Evolutionary conservation across 202 grass and related monocot genomes (phyloP), one percentile per base, ranked within the genome.

Genomic region (Cymbopogon flexuosus): DNA sequence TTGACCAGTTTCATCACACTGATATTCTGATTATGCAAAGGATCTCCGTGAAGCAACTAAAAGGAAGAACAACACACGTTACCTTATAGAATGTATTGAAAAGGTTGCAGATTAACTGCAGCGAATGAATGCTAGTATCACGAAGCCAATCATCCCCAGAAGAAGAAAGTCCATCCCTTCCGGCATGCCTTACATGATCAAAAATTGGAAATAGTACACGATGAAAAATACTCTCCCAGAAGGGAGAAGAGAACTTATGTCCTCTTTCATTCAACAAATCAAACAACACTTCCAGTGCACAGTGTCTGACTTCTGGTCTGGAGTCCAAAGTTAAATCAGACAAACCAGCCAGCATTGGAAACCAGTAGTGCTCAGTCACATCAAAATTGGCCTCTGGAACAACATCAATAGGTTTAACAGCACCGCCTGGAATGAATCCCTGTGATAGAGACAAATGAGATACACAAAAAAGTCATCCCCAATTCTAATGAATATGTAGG

Each of bases 1-100:
- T 65, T 65, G 16, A 41, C 47, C 23, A 72, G 54, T 76, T 80
- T 76, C 63, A 73, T 41, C 10, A 35, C 13, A 27, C 8, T 72
- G 47, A 57, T 79, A 54, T 68, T 85, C 37, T 81, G 8, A 68
- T 66, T 40, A 76, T 30, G 8, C 15, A 33, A 71, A 72, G 6
- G 12, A 58, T 85, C 27, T 57, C 46, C 19, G 23, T 19, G 22
- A 64, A 78, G 10, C 37, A 69, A 63, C 31, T 86, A 65, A 79
- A 69, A 40, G 30, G 68, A 58, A 65, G 72, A 62, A 51, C 68
- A 83, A 4, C 51, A 73, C 54, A 5, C n/a, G 4, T 80, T 84
- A 96, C 93, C 90, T 95, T 94, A 66, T 99, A 99, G 66, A 96
- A 99, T 69, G 92, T 99, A 90, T 99, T 99, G 65, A 99, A 99